phyloP scores from a whole-genome alignment of 345 rosid genomes.

The sweet orange (Citrus sinensis) region DVS_A1.0 CM039166.1:12642001-12642500 shows the following conservation, averaged over 20 bases:
- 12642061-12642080: not conserved
- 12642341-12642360: conserved; percentile 34
- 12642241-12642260: conserved; percentile 28
- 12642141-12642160: conserved; percentile 39
- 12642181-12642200: conserved; percentile 29
- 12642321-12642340: conserved; percentile 38
- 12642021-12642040: not conserved
- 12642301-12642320: conserved; percentile 38
- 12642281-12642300: conserved; percentile 29
- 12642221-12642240: conserved; percentile 15
- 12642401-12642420: conserved; percentile 33
- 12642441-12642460: conserved; percentile 36
- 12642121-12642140: conserved; percentile 21
- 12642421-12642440: conserved; percentile 30
- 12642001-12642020: conserved; percentile 2
- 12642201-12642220: conserved; percentile 19
- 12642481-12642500: conserved; percentile 40
- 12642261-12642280: conserved; percentile 30
- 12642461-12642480: conserved; percentile 42
- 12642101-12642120: conserved; percentile 1
- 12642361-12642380: conserved; percentile 40
- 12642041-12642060: not conserved
- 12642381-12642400: conserved; percentile 45
- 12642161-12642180: conserved; percentile 15
- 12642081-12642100: not conserved